Evolutionary conservation across 441 rosid species (phyloP), one percentile per base, ranked within the genome.

Genomic region (Pelargonium citronellum): DNA sequence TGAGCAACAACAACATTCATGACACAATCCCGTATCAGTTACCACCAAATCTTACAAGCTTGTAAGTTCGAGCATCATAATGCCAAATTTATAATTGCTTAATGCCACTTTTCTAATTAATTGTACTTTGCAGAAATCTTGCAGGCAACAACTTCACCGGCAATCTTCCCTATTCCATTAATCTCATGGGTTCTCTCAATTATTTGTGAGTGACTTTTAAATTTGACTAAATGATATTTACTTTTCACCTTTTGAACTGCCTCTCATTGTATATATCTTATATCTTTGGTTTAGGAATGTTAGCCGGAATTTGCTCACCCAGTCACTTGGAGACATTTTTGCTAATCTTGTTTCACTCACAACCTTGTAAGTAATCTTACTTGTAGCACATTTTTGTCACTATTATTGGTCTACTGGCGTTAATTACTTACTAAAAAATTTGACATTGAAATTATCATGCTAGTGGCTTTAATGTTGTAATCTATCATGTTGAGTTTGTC

Each of bases 31-130:
- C 99, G 6, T 95, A 90, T 76, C 99, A 95, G 79, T 71, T 95
- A 70, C 99, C 99, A 1, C 98, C 93, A 1, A 95, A 90, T 81
- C 89, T 95, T 83, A 92, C 98, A 7, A 87, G 87, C 91, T 71
- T 95, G 99, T 95, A 92, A 86, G 74, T 67, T 75, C 66, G 15
- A 30, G 39, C n/a, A 55, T 55, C 22, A 1, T 49, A 49, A n/a
- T 49, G 57, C 57, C 57, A 49, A 49, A 49, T 71, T 64, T 68
- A 22, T 22, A 22, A 22, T 22, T 22, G 24, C 24, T 22, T 22
- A 22, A 22, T 22, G 1, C 24, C 55, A 68, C 15, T 22, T 58
- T 64, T 60, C 2, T 22, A 37, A 64, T 69, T 72, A 7, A 17
- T 76, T 55, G 1, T 22, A 51, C 67, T 22, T 71, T 84, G 86